Percentiles rank a stretch among this genome's conserved stretches.
These are phyloP conservation scores for Ceratobasidium sp. DNA, from an alignment of 1,284 basidiomycete genomes.

Conservation along the genomic window DNA sequence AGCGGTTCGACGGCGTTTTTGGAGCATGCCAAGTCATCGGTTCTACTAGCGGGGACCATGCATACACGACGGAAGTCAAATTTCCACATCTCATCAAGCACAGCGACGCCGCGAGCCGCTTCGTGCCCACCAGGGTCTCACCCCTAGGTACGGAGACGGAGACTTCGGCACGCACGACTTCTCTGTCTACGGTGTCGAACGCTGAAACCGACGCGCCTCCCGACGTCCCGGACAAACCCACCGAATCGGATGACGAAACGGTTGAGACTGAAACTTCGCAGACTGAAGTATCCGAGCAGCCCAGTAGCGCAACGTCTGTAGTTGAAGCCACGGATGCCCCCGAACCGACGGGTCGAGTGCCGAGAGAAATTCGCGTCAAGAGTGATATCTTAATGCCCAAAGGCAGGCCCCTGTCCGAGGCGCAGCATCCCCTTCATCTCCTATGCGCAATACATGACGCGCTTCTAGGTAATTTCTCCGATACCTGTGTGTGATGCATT, in stretches of 20 bases:
- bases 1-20: background rate
- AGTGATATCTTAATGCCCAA: constrained; percentile 3
- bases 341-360: background rate
- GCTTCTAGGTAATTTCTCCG: background rate
- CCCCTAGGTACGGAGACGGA: no score
- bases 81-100: background rate
- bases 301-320: background rate
- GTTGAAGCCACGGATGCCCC: background rate
- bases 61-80: background rate
- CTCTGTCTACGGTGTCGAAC: no score
- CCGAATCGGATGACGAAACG: background rate
- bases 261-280: background rate
- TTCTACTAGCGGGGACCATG: background rate
- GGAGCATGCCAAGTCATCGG: background rate
- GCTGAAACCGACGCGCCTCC: background rate
- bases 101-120: background rate
- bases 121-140: background rate
- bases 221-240: background rate
- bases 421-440: background rate
- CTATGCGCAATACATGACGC: constrained; percentile 3
- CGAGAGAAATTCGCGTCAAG: background rate
- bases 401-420: constrained; percentile 1
- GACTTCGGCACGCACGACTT: no score
- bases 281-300: background rate
- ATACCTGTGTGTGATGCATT: background rate